phyloP scores from a whole-genome alignment of 306 rosid species.

The Aeschynomene evenia region DNA sequence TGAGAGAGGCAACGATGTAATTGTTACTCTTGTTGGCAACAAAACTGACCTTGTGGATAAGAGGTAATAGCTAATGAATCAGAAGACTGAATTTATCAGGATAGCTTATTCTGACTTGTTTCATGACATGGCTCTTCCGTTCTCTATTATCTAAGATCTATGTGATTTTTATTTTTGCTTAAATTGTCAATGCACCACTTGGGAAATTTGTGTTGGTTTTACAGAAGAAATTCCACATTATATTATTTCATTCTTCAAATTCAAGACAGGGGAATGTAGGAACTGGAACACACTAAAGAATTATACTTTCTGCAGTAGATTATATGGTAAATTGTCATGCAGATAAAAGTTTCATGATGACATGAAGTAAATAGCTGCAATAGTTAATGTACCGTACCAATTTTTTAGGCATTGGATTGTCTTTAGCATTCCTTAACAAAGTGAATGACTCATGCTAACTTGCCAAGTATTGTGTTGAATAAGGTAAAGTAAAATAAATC shows the following conservation, averaged over 20 bases:
- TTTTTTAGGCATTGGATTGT: constrained; percentile 1
- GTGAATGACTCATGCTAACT: background rate
- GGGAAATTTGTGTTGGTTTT: background rate
- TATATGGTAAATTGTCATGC: constrained; percentile 1
- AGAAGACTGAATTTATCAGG: background rate
- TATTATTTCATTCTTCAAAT: constrained; percentile 3
- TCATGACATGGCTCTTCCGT: constrained; percentile 17
- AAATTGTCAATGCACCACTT: background rate
- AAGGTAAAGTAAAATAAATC: background rate
- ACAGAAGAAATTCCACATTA: constrained; percentile 3
- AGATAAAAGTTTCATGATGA: constrained; percentile 7
- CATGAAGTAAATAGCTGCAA: constrained; percentile 3
- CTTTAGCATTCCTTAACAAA: constrained; percentile 15
- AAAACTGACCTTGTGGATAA: constrained; percentile 93
- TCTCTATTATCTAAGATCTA: background rate
- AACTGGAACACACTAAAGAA: background rate
- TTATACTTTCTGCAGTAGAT: background rate
- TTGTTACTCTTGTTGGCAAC: constrained; percentile 84
- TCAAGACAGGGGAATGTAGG: constrained; percentile 3
- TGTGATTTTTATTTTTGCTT: background rate
- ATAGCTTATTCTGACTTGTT: constrained; percentile 9
- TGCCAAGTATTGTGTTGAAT: background rate
- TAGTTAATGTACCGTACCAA: background rate
- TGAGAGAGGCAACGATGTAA: constrained; percentile 86
- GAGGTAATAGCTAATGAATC: constrained; percentile 51